Evolutionary conservation across 345 rosid species (phyloP).

Genomic region (Syzygium jambos): DNA sequence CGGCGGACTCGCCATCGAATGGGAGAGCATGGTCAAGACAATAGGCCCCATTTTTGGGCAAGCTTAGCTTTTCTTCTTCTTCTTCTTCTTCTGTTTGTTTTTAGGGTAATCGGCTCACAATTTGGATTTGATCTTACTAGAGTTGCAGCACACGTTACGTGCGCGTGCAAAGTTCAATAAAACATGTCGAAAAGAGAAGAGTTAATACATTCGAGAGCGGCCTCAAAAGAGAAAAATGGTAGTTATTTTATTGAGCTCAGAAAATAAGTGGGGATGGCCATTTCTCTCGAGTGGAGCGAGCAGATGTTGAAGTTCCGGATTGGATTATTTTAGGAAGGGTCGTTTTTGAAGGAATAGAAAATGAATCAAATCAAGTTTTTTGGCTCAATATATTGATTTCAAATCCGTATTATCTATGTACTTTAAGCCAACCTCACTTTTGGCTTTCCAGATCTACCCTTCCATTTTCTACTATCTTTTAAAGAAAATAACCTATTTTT

Average conservation of each 20-base stretch:
- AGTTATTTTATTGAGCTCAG: neutral
- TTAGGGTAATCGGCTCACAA: neutral
- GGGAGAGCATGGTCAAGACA: neutral
- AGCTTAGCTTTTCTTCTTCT: neutral
- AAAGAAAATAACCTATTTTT: too few species aligned
- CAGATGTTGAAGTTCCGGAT: neutral
- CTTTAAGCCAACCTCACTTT: neutral
- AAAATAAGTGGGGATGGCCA: neutral
- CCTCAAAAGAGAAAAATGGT: neutral
- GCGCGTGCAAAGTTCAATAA: neutral
- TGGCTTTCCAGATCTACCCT: too few species aligned
- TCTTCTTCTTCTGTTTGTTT: neutral
- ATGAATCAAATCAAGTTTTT: neutral
- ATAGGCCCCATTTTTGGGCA: neutral
- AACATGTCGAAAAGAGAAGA: neutral
- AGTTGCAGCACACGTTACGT: neutral
- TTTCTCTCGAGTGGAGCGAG: neutral
- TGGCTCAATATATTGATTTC: too few species aligned
- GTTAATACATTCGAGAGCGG: too few species aligned
- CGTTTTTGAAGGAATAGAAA: neutral
- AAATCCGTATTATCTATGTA: neutral
- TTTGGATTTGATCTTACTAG: neutral
- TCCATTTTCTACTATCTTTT: too few species aligned
- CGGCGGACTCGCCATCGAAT: too few species aligned
- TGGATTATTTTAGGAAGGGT: neutral